Evolutionary conservation across 768 basidiomycete species (phyloP).

Genomic region (Phallus indusiatus): DNA sequence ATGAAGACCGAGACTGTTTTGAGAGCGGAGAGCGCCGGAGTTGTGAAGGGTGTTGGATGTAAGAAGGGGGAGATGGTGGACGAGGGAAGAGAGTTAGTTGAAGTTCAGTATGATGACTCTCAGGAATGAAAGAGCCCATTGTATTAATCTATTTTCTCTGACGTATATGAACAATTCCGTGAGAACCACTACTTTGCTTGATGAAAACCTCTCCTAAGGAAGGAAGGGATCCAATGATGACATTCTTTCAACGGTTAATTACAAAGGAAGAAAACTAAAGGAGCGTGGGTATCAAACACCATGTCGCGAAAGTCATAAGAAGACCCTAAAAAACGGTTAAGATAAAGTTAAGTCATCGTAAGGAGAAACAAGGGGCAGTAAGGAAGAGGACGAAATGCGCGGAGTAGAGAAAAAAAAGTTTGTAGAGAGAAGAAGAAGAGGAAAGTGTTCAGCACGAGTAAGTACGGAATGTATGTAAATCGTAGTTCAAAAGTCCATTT

Average conservation of each 20-base stretch:
- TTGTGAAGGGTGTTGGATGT: slow-evolving; percentile 65
- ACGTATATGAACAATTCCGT: too few species aligned
- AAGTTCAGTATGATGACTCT: slow-evolving; percentile 19
- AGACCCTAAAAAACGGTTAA: neutral
- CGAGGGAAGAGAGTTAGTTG: slow-evolving; percentile 72
- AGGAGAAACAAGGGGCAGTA: neutral
- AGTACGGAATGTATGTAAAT: neutral
- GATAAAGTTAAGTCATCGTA: too few species aligned
- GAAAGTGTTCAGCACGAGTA: neutral
- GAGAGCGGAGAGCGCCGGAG: slow-evolving; percentile 57
- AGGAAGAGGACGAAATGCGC: neutral
- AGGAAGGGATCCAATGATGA: too few species aligned
- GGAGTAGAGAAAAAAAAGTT: neutral
- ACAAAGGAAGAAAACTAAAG: neutral
- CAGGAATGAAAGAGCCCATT: too few species aligned
- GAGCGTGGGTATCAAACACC: neutral
- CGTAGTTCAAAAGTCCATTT: neutral
- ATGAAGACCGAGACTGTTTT: slow-evolving; percentile 97
- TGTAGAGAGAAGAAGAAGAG: neutral
- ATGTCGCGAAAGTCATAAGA: neutral
- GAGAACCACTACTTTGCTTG: neutral
- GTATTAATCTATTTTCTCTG: too few species aligned
- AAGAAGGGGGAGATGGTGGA: slow-evolving; percentile 87
- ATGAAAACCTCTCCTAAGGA: too few species aligned
- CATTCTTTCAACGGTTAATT: neutral